A percentile compares a stretch with the other conserved stretches of the same genome.
phyloP scores from a whole-genome alignment of 2,329 filamentous ascomycete genomes.

The Chaetomiaceae sp. region DNA sequence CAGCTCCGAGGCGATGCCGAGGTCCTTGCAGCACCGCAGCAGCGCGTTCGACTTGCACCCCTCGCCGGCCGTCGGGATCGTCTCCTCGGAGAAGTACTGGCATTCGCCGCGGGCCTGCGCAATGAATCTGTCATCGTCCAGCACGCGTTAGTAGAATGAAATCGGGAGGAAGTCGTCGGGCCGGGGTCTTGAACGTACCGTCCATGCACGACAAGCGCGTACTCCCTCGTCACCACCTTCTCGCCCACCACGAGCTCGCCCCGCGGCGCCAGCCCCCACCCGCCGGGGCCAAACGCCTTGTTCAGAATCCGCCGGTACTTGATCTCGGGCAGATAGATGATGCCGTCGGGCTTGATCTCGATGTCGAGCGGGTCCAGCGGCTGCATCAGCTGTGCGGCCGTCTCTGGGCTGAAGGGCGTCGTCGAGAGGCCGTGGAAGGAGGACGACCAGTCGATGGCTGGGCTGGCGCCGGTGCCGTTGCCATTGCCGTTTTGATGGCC shows the following conservation, averaged over 20 bases:
- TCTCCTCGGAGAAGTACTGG: constrained; percentile 84
- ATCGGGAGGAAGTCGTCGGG: too few relatives aligned
- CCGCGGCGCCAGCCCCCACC: constrained; percentile 88
- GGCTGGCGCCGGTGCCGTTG: background rate
- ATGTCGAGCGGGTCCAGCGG: constrained; percentile 70
- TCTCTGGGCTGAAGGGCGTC: constrained; percentile 65
- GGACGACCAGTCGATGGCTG: constrained; percentile 67
- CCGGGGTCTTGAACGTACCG: constrained; percentile 70
- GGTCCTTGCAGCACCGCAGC: constrained; percentile 97
- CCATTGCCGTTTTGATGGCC: background rate
- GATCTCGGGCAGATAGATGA: constrained; percentile 95
- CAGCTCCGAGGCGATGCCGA: constrained; percentile 89
- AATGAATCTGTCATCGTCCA: constrained; percentile 85
- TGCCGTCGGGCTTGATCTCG: constrained; percentile 96
- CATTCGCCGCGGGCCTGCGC: constrained; percentile 92
- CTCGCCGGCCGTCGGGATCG: constrained; percentile 89
- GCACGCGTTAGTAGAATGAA: too few relatives aligned
- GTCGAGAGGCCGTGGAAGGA: constrained; percentile 77
- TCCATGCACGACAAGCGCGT: constrained; percentile 83
- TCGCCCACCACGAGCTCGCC: constrained; percentile 82
- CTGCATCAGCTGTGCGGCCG: constrained; percentile 62
- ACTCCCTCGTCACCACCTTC: constrained; percentile 80
- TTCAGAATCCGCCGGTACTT: constrained; percentile 93
- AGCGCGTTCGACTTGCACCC: constrained; percentile 97
- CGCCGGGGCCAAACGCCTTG: constrained; percentile 85